phyloP scores from a whole-genome alignment of 352 stramenopile species.

The Globisporangium apiculatum region DNA sequence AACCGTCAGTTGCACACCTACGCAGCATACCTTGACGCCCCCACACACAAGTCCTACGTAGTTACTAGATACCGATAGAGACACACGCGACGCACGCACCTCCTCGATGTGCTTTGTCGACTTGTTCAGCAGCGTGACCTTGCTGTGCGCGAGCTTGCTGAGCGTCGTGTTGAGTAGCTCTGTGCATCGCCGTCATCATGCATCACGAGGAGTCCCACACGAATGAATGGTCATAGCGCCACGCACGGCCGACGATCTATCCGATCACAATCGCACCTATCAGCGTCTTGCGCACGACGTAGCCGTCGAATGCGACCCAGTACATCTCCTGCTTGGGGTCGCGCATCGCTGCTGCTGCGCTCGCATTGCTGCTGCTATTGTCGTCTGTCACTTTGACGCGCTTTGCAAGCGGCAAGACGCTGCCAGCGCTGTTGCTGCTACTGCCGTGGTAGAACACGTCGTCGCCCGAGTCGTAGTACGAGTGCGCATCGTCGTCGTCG shows the following conservation, averaged over 20 bases:
- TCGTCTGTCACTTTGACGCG: slow-evolving; percentile 39
- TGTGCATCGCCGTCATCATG: background rate
- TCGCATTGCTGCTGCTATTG: slow-evolving; percentile 7
- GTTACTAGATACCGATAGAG: no score
- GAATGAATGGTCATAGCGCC: no score
- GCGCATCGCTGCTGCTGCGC: slow-evolving; percentile 3
- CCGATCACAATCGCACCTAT: slow-evolving; percentile 31
- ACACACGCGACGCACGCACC: slow-evolving; percentile 3
- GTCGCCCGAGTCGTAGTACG: slow-evolving; percentile 58
- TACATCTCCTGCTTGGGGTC: slow-evolving; percentile 39
- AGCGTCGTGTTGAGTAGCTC: slow-evolving; percentile 38
- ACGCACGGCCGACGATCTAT: no score
- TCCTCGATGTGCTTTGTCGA: slow-evolving; percentile 16
- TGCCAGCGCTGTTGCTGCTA: background rate
- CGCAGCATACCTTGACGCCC: no score
- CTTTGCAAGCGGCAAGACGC: slow-evolving; percentile 28
- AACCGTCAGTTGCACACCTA: no score
- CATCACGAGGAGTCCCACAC: no score
- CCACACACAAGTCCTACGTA: background rate
- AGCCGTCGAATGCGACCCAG: slow-evolving; percentile 58
- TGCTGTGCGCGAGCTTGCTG: slow-evolving; percentile 28
- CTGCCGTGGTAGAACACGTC: slow-evolving; percentile 26
- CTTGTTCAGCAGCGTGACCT: slow-evolving; percentile 21
- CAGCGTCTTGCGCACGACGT: slow-evolving; percentile 61
- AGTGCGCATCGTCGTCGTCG: slow-evolving; percentile 24